phyloP scores from a whole-genome alignment of 345 rosid species.

The Gossypium stocksii region DNA sequence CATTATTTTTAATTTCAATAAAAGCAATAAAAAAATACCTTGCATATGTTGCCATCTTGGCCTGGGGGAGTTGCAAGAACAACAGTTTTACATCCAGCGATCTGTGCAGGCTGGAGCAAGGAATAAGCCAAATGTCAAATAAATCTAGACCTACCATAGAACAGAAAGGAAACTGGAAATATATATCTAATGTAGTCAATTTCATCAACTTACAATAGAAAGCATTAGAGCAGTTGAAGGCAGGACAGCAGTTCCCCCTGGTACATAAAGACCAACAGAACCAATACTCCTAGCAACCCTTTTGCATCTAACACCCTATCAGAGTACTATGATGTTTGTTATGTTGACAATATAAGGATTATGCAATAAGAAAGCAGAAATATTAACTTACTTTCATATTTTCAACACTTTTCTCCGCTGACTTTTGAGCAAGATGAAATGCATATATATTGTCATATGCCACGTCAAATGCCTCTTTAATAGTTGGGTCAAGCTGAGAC shows the following conservation, averaged over 20 bases:
- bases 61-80: slow-evolving; percentile 89
- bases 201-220: slow-evolving; percentile 55
- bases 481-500: slow-evolving; percentile 54
- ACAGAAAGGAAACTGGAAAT: slow-evolving; percentile 4
- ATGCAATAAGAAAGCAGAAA: slow-evolving; percentile 10
- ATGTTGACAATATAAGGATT: background rate
- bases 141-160: background rate
- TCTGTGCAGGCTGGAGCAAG: slow-evolving; percentile 62
- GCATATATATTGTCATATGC: slow-evolving; percentile 83
- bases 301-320: slow-evolving; percentile 85
- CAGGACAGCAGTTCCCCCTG: slow-evolving; percentile 91
- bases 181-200: background rate
- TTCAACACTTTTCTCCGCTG: slow-evolving; percentile 57
- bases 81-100: slow-evolving; percentile 83
- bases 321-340: background rate
- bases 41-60: slow-evolving; percentile 77
- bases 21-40: slow-evolving; percentile 38
- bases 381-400: slow-evolving; percentile 65
- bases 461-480: slow-evolving; percentile 78
- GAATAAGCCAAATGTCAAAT: slow-evolving; percentile 18
- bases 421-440: slow-evolving; percentile 84
- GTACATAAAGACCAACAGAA: slow-evolving; percentile 93
- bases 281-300: slow-evolving; percentile 79
- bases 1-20: background rate
- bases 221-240: slow-evolving; percentile 97